A percentile compares a stretch with the other conserved stretches of the same genome.
These are phyloP conservation scores for Gossypium turneri DNA, from an alignment of 345 rosid species.

Conservation along the genomic window DNA sequence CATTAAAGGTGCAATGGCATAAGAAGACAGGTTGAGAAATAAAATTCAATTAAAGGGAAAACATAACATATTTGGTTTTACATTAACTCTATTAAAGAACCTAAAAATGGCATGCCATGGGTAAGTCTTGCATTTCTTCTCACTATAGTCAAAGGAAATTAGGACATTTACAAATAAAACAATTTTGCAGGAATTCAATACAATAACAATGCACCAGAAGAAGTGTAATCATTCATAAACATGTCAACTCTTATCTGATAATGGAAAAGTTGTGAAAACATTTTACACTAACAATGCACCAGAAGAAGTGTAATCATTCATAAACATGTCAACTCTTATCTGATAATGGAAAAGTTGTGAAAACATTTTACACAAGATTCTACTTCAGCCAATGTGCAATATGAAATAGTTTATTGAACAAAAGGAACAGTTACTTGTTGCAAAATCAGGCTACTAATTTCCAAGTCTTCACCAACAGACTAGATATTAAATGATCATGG, in stretches of 20 bases:
- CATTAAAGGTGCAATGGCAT: not conserved
- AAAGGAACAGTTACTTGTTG: not conserved
- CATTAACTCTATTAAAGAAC: not conserved
- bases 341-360: not conserved
- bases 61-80: not conserved
- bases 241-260: not conserved
- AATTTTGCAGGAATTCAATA: not conserved
- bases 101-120: not conserved
- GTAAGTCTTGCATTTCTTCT: not conserved
- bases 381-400: not conserved
- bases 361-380: not conserved
- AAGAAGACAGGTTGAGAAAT: not conserved
- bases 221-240: not conserved
- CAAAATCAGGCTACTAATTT: not conserved
- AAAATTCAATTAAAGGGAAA: not conserved
- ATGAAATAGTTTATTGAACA: not conserved
- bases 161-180: not conserved
- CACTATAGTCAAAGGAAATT: not conserved
- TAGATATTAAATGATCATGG: not conserved
- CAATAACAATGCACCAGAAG: not conserved
- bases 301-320: not conserved
- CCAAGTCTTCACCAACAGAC: not conserved
- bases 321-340: not conserved
- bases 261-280: not conserved
- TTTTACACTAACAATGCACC: not conserved